phyloP scores from a whole-genome alignment of 352 stramenopile genomes.

The Globisporangium radiosum region DNA sequence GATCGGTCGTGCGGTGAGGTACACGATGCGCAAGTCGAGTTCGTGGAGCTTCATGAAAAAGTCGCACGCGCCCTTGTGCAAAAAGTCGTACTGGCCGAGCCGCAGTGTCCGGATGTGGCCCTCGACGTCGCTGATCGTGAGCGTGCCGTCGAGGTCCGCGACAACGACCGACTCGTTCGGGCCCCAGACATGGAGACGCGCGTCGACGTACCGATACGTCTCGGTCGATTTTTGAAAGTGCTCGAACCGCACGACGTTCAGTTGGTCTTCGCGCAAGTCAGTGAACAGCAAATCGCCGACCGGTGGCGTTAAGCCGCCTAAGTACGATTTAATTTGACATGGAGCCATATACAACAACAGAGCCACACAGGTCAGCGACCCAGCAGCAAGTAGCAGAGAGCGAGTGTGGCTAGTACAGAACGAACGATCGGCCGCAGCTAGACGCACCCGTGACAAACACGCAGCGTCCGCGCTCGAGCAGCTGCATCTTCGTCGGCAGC shows the following conservation, averaged over 20 bases:
- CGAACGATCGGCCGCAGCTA: not conserved
- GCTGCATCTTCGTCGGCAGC: constrained; percentile 67
- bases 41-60: constrained; percentile 81
- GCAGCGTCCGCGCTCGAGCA: constrained; percentile 61
- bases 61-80: constrained; percentile 68
- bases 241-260: constrained; percentile 72
- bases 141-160: constrained; percentile 74
- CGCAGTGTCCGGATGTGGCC: constrained; percentile 80
- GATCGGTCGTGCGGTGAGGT: constrained; percentile 72
- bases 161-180: constrained; percentile 79
- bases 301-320: constrained; percentile 49
- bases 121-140: constrained; percentile 83
- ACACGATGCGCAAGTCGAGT: constrained; percentile 67
- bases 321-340: not conserved
- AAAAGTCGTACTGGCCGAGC: constrained; percentile 77
- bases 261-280: constrained; percentile 50
- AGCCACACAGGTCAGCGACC: not conserved
- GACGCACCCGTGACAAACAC: constrained; percentile 49
- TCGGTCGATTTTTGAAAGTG: constrained; percentile 66
- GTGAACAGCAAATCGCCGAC: constrained; percentile 43
- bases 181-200: constrained; percentile 67
- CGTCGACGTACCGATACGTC: constrained; percentile 68
- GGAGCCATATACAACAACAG: not conserved
- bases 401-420: too few relatives aligned
- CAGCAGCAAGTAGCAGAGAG: not conserved